These are phyloP conservation scores for Fusarium decemcellulare DNA, from an alignment of 2,329 filamentous ascomycete species.

Conservation along the genomic window DNA sequence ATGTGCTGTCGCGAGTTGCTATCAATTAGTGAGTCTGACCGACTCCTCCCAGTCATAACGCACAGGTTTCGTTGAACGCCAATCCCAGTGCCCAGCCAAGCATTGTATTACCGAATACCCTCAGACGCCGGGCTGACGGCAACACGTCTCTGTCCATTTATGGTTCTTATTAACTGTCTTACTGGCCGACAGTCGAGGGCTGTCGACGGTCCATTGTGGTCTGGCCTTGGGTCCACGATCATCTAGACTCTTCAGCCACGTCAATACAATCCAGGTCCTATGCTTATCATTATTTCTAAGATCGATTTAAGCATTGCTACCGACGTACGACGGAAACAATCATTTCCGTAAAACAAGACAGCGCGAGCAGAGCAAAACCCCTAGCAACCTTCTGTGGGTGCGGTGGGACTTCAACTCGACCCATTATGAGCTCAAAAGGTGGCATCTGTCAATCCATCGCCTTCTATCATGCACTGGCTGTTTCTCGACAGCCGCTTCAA, in stretches of 20 bases:
- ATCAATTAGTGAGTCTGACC: not conserved
- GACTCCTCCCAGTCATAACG: not conserved
- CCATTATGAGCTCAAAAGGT: constrained; percentile 2
- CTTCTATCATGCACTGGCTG: not conserved
- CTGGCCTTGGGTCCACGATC: constrained; percentile 26
- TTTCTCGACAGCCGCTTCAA: constrained; percentile 29
- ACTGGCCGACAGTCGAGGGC: not conserved
- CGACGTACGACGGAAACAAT: not conserved
- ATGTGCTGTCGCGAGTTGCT: not conserved
- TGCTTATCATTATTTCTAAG: not conserved
- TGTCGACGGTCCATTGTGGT: constrained; percentile 11
- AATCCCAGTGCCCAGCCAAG: constrained; percentile 1
- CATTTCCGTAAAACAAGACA: not conserved
- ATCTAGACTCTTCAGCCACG: constrained; percentile 30
- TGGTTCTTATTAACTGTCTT: constrained; percentile 6
- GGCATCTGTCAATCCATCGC: not conserved
- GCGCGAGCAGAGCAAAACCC: not conserved
- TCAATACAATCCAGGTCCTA: not conserved
- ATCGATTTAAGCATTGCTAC: not conserved
- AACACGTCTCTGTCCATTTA: constrained; percentile 22
- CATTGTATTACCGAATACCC: constrained; percentile 13
- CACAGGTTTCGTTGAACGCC: not conserved
- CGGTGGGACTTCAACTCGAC: constrained; percentile 6
- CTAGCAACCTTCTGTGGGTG: constrained; percentile 4
- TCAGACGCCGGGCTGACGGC: constrained; percentile 13